A percentile compares a stretch with the other conserved stretches of the same genome.
Evolutionary conservation across 345 rosid species (phyloP).

Genomic region (Firmiana major): DNA sequence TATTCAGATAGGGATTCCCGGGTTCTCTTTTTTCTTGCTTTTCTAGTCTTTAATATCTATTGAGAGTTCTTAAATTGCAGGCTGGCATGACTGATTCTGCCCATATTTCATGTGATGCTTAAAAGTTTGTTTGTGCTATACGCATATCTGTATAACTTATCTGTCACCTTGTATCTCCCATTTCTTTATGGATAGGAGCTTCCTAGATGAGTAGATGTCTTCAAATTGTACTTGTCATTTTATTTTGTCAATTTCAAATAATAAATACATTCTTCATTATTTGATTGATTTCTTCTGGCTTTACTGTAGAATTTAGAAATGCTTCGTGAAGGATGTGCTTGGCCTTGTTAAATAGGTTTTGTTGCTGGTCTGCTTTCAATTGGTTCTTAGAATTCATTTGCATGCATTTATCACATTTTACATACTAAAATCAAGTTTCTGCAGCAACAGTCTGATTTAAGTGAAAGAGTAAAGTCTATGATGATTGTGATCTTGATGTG

Average conservation of each 20-base stretch:
- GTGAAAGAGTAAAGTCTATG: not conserved
- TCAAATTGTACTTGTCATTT: not conserved
- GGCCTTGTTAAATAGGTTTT: not conserved
- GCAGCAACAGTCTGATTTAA: not conserved
- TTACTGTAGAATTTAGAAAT: not conserved
- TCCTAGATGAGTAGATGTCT: not conserved
- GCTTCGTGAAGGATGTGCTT: not conserved
- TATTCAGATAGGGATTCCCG: not conserved
- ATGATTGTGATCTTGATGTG: not conserved
- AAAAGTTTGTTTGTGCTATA: not conserved
- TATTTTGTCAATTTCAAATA: not conserved
- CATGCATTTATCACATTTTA: not conserved
- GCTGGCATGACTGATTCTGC: not conserved
- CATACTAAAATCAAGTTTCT: not conserved
- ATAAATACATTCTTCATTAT: not conserved
- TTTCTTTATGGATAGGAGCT: not conserved
- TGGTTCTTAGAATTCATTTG: not conserved
- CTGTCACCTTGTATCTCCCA: not conserved
- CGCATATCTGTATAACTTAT: not conserved
- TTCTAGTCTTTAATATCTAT: not conserved
- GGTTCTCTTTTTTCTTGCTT: constrained; percentile 3
- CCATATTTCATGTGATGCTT: not conserved
- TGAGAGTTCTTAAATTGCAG: not conserved
- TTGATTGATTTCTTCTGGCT: not conserved
- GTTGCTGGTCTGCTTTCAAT: not conserved